Evolutionary conservation across 768 basidiomycete genomes (phyloP), one percentile per base, ranked within the genome.

Genomic region (Leccinum variicolor): DNA sequence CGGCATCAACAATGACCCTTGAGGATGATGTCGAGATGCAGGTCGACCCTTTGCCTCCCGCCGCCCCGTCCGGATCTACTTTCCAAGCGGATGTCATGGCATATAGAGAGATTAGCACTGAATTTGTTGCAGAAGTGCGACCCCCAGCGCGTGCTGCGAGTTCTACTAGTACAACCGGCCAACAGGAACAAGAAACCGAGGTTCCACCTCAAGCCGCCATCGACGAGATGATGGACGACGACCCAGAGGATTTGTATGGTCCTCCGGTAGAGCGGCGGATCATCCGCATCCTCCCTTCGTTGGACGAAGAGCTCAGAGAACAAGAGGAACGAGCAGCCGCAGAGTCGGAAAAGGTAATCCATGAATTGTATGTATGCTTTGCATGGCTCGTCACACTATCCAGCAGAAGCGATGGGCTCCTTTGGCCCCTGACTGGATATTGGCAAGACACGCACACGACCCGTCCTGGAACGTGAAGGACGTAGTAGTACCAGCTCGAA

Each of bases 171-270:
- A 31, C 1, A 4, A 36, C 50, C 43, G n/a, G 8, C 17, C 39
- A 39, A 39, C 52, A 21, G 2, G 50, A 39, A 36, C 14, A 14
- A 5, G 36, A 51, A 9, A 29, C 10, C 9, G 21, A 6, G 7
- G 15, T 25, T 41, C 60, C 51, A 43, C 36, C 54, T 15, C 58
- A 11, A 33, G 59, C 26, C 2, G 43, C 29, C 46, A 47, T 21
- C 21, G 23, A 52, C 25, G 60, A 53, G 29, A 31, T 31, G n/a
- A 47, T 29, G 17, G 50, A 62, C 10, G 64, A 69, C 43, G 66
- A 70, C 34, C 57, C 64, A 13, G 68, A 69, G 25, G 68, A 69
- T 52, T 48, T 69, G 51, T 69, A 69, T 14, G 68, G 68, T 19
- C 68, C 68, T 28, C 68, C 64, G 2, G 64, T 68, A 17, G 64